Evolutionary conservation across 2,329 filamentous ascomycete genomes (phyloP), one percentile per base, ranked within the genome.

Genomic region (Xylaria sp.): DNA sequence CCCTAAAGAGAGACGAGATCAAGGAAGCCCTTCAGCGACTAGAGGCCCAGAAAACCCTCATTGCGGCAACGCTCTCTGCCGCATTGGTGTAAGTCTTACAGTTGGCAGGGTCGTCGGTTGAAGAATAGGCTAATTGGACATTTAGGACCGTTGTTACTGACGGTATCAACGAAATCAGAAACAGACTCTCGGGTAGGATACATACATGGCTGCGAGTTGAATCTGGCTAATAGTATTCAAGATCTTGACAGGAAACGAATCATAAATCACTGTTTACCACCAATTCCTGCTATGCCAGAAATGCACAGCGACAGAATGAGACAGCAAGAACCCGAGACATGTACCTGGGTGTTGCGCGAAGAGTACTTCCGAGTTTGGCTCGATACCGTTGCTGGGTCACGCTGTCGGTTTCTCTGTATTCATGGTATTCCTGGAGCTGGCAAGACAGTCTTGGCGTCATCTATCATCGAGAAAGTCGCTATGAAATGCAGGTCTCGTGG

Each of bases 401-500:
- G 12, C 14, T 15, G 21, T 25, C 46, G 58, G 19, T 66, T 67
- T 31, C 35, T 68, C 3, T 70, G 66, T 60, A 42, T 70, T 11
- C 43, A 67, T 21, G 69, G 69, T 1, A 69, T 70, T 6, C 69
- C 69, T 3, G 72, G 72, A 2, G 65, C 70, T 14, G 72, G 72
- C 8, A 74, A 74, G 61, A 73, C 72, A 14, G 70, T 74, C 7
- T 61, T 74, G 3, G 71, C 71, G 14, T 73, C 71, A 11, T 72
- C 66, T 21, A 60, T 73, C n/a, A 68, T 73, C 42, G 70, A 74
- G 31, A 45, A 51, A 11, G 50, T 67, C 17, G 68, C 65, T 0
- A 37, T 7, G 14, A 58, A 55, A 31, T 71, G 69, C 53, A 38
- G 25, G 7, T 42, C 63, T 2, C 58, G 37, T 4, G 66, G 69